Base-by-base conservation (phyloP, 169 alveolate genomes). In the Eimeria necatrix region DNA sequence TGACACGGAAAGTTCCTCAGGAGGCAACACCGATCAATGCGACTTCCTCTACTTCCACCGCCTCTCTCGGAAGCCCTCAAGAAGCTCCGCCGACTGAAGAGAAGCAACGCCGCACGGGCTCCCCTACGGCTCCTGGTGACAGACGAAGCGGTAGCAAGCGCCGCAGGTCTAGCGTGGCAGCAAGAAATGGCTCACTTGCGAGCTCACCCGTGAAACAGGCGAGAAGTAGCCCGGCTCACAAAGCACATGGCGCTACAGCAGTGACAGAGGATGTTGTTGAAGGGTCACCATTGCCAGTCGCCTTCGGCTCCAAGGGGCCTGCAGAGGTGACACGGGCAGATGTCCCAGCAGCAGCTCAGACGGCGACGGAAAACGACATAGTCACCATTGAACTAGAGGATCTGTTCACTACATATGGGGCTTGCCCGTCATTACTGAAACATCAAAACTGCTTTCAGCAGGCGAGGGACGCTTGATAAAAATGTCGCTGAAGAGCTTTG, bases 361-460 rank as follows among this genome's bases (percentile, higher is more conserved):
- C 12, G 7, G 70, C 71, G 52, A 53, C 85, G 7, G 85, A 74
- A 12, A 12, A 41, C 59, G 78, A 56, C 46, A 41, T 52, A 14
- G 61, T 84, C 32, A 59, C 59, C 32, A 60, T 84, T 84, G 92
- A 56, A 12, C 61, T 84, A 56, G 92, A 84, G 68, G 92, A 84
- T 9, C 56, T 84, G 20, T n/a, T 84, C 26, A 48, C 59, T 1
- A 84, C 92, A 59, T 84, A 84, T 78, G 92, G 92, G 22, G 52
- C 92, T 4, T 56, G 61, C 60, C 92, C 92, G 12, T 84, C 61
- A 6, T 60, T 84, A 59, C 8, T 84, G 76, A 74, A 78, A 49
- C 92, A 84, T 41, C 46, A 3, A 32, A 32, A 60, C 76, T 84
- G 92, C 78, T 84, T 84, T 60, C 92, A 84, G 26, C 68, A 14